Evolutionary conservation across 768 basidiomycete genomes (phyloP).

Genomic region (Suillus alpinus): DNA sequence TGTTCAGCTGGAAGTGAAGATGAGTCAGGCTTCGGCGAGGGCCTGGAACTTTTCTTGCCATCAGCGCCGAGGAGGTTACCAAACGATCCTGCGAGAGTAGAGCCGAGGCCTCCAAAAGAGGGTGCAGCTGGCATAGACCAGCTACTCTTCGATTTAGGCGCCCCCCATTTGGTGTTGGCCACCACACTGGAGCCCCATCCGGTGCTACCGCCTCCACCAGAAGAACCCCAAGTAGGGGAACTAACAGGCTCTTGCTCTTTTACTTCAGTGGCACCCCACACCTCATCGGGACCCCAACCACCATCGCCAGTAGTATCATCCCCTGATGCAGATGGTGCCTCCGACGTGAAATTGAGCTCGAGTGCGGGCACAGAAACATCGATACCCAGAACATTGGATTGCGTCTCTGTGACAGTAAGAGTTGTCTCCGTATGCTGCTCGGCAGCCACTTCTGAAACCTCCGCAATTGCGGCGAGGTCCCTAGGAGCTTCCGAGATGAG

Average conservation of each 20-base stretch:
- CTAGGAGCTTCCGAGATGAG: constrained; percentile 10
- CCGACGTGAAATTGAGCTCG: neutral
- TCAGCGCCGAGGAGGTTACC: constrained; percentile 8
- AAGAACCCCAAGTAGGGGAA: neutral
- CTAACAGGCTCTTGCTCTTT: neutral
- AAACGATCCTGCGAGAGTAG: neutral
- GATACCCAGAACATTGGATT: constrained; percentile 1
- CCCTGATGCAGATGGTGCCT: neutral
- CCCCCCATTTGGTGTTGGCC: neutral
- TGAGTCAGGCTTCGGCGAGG: neutral
- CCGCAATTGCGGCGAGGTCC: neutral
- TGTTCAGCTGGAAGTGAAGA: neutral
- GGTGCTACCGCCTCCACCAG: neutral
- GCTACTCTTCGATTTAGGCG: neutral
- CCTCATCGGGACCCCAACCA: constrained; percentile 3
- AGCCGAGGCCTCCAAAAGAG: neutral
- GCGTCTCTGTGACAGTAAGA: constrained; percentile 6
- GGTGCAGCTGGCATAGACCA: constrained; percentile 1
- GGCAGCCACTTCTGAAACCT: constrained; percentile 4
- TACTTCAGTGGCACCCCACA: neutral
- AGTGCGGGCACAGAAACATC: neutral
- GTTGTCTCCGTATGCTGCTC: constrained; percentile 10
- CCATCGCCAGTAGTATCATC: neutral
- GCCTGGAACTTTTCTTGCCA: neutral
- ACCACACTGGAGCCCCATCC: constrained; percentile 6